A percentile compares a stretch with the other conserved stretches of the same genome.
These are phyloP conservation scores for Hamamelis virginiana DNA, from an alignment of 164 flowering plant genomes.

Conservation along the genomic window DNA sequence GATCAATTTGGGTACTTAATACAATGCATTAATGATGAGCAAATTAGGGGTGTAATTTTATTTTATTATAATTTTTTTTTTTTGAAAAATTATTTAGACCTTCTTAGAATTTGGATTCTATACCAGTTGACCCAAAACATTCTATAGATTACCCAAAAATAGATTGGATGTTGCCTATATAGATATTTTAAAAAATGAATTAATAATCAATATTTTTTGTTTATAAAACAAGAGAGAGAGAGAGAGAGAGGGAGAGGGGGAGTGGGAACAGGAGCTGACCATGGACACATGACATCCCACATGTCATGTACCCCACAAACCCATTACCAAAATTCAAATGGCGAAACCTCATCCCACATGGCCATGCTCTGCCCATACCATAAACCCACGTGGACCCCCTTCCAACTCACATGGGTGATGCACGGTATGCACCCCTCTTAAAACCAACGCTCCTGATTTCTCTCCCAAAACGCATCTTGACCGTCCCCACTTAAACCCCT, in stretches of 20 bases:
- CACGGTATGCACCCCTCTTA: not conserved
- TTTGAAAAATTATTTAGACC: too few relatives aligned
- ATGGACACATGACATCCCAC: constrained; percentile 8
- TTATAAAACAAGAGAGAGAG: too few relatives aligned
- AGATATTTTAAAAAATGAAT: not conserved
- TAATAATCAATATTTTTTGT: not conserved
- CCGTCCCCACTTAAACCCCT: constrained; percentile 17
- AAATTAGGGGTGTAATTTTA: too few relatives aligned
- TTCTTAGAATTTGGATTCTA: too few relatives aligned
- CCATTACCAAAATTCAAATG: not conserved
- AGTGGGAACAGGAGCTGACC: not conserved
- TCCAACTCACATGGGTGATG: constrained; percentile 28
- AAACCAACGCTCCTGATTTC: constrained; percentile 30
- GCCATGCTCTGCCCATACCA: constrained; percentile 29
- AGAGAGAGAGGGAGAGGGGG: too few relatives aligned
- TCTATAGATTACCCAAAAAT: too few relatives aligned
- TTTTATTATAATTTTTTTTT: too few relatives aligned
- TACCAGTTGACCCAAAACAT: too few relatives aligned
- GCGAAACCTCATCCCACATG: constrained; percentile 22
- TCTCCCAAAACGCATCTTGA: constrained; percentile 25
- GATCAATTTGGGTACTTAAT: too few relatives aligned
- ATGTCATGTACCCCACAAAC: constrained; percentile 17
- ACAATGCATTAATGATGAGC: too few relatives aligned
- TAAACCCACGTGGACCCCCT: constrained; percentile 24
- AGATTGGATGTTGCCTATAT: too few relatives aligned